Base-by-base conservation (phyloP, 176 grass and related monocot species). In the Urochloa ruziziensis region DNA sequence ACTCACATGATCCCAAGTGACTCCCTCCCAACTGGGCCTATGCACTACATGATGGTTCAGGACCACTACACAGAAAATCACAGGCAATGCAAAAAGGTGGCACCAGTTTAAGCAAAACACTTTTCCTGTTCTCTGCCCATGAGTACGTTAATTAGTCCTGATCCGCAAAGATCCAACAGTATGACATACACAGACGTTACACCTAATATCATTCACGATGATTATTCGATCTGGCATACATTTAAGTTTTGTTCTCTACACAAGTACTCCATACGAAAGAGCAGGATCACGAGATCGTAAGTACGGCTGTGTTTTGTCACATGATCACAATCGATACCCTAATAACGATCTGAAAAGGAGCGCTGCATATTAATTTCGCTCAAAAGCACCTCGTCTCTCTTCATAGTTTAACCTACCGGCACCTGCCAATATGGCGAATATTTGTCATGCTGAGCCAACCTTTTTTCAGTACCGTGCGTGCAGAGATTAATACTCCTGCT, bases 331-430 rank as follows among this genome's bases (percentile, higher is more conserved):
- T 36, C 81, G 15, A 25, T 34, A 23, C 27, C n/a, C n/a, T 62
- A 12, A 40, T n/a, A n/a, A n/a, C n/a, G n/a, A n/a, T n/a, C n/a
- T n/a, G n/a, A n/a, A n/a, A n/a, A n/a, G n/a, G n/a, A n/a, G n/a
- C n/a, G n/a, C 9, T 44, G 0, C 12, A 2, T 44, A 0, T 36
- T 6, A 36, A 36, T 66, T 66, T 51, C 9, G 3, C 44, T 63
- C 46, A 75, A 75, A 75, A 75, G 82, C 58, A 54, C 78, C 13
- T n/a, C n/a, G n/a, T n/a, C n/a, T n/a, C n/a, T n/a, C n/a, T n/a
- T n/a, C n/a, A n/a, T n/a, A n/a, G n/a, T n/a, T n/a, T n/a, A n/a
- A n/a, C n/a, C n/a, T 2, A 59, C 4, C 63, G 3, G 15, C 70
- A 64, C 32, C 29, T 51, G 33, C 62, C 11, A 15, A 2, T n/a